A percentile compares a stretch with the other conserved stretches of the same genome.
phyloP scores from a whole-genome alignment of 2,329 filamentous ascomycete genomes.

The Diaporthe sp. region DNA sequence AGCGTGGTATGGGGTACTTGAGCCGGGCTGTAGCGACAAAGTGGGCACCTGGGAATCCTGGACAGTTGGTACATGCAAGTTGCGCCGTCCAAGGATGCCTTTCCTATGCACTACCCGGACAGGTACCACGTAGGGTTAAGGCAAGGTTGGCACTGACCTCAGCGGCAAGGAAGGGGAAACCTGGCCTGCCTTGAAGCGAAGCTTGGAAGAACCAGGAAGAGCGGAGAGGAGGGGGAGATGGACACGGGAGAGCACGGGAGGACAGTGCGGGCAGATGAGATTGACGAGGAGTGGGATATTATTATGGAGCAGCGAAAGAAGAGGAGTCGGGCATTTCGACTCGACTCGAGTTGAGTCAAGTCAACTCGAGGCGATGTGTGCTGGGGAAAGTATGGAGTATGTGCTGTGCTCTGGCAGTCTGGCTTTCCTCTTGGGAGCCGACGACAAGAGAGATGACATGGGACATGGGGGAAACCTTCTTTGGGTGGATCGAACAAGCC shows the following conservation, averaged over 20 bases:
- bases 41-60: slow-evolving; percentile 35
- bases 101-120: slow-evolving; percentile 28
- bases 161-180: slow-evolving; percentile 24
- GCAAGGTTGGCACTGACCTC: slow-evolving; percentile 39
- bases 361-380: slow-evolving; percentile 3
- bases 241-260: slow-evolving; percentile 7
- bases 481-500: slow-evolving; percentile 23
- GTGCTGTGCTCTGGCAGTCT: neutral
- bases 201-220: slow-evolving; percentile 9
- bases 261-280: slow-evolving; percentile 24
- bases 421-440: neutral
- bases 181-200: slow-evolving; percentile 29
- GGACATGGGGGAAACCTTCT: slow-evolving; percentile 27
- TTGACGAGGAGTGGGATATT: slow-evolving; percentile 23
- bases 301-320: slow-evolving; percentile 29
- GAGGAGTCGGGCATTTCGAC: slow-evolving; percentile 3
- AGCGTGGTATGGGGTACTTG: slow-evolving; percentile 41
- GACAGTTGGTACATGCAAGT: slow-evolving; percentile 22
- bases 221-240: slow-evolving; percentile 11
- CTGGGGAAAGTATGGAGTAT: slow-evolving; percentile 12
- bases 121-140: slow-evolving; percentile 27
- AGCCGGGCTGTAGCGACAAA: slow-evolving; percentile 29
- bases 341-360: neutral
- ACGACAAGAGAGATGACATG: slow-evolving; percentile 7
- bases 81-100: slow-evolving; percentile 27